Evolutionary conservation across 2,329 filamentous ascomycete species (phyloP).

Genomic region (Trichophyton benhamiae): DNA sequence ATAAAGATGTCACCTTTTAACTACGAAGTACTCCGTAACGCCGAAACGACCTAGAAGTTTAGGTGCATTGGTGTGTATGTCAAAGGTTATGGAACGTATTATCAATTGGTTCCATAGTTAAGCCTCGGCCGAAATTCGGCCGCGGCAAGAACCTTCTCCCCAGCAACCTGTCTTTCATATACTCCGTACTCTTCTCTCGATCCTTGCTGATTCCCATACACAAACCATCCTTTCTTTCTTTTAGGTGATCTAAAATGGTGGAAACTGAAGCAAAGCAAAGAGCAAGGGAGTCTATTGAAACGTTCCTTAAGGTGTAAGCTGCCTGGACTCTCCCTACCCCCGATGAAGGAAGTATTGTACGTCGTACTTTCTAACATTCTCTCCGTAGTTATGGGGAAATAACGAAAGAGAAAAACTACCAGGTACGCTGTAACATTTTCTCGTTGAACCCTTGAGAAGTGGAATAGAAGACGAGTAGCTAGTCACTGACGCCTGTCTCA

Average conservation of each 20-base stretch:
- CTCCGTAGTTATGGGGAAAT: constrained; percentile 9
- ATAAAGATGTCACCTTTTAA: too few species aligned
- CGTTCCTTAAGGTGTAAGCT: constrained; percentile 11
- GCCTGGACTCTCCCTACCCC: too few species aligned
- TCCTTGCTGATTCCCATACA: not conserved
- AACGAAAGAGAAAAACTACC: constrained; percentile 12
- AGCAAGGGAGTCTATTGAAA: constrained; percentile 9
- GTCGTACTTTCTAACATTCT: not conserved
- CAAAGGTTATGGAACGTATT: not conserved
- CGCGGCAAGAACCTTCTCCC: not conserved
- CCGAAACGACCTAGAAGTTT: not conserved
- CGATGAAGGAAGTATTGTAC: not conserved
- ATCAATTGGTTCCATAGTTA: not conserved
- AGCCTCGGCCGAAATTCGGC: not conserved
- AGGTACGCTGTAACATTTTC: constrained; percentile 4
- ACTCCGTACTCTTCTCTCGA: not conserved
- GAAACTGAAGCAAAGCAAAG: constrained; percentile 8
- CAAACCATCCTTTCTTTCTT: not conserved
- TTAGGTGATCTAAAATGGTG: constrained; percentile 1
- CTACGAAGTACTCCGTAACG: too few species aligned
- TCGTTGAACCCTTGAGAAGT: not conserved
- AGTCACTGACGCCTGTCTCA: not conserved
- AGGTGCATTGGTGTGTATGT: not conserved
- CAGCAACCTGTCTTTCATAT: not conserved
- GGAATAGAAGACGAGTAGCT: not conserved